Evolutionary conservation across 768 basidiomycete species (phyloP), one percentile per base, ranked within the genome.

Genomic region (Lactarius quietus): DNA sequence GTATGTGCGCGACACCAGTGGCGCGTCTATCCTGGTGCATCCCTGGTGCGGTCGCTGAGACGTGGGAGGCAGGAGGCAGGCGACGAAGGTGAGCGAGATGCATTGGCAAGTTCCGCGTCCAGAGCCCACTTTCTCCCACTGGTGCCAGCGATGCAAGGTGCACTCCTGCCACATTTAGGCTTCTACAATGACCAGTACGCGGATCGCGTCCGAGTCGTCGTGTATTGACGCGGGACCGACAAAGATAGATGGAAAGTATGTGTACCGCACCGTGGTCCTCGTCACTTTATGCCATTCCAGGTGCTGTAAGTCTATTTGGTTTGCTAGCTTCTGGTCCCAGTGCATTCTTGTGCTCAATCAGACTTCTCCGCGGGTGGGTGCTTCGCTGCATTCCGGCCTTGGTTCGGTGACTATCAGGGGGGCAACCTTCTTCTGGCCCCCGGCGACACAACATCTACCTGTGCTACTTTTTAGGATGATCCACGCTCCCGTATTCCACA

Each of bases 271-370:
- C 12, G 78, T 93, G 15, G 86, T 92, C 18, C 83, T 84, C 3
- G 80, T 86, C 2, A 74, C 87, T 31, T n/a, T 93, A 93, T 72
- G 82, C 90, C n/a, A 86, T 92, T 65, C 92, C 92, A 0, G 82
- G 33, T 33, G 33, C 3, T 8, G 8, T 33, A 8, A 33, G 33
- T 33, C 33, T 8, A 33, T 8, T 33, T 33, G 3, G 33, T 33
- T 33, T n/a, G n/a, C n/a, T n/a, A n/a, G n/a, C n/a, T n/a, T 3
- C 33, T 33, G 33, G 33, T 8, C 33, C 8, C 33, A 3, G 33
- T 33, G 4, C 33, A 8, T 33, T 33, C 33, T 33, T 33, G 33
- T 33, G 33, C 33, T 8, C 33, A 33, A 33, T 8, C 8, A 8
- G 33, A 33, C 33, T n/a, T n/a, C n/a, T n/a, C n/a, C n/a, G n/a